Percentiles rank a stretch among this genome's conserved stretches.
Evolutionary conservation across 345 rosid species (phyloP).

Genomic region (Boechera stricta): DNA sequence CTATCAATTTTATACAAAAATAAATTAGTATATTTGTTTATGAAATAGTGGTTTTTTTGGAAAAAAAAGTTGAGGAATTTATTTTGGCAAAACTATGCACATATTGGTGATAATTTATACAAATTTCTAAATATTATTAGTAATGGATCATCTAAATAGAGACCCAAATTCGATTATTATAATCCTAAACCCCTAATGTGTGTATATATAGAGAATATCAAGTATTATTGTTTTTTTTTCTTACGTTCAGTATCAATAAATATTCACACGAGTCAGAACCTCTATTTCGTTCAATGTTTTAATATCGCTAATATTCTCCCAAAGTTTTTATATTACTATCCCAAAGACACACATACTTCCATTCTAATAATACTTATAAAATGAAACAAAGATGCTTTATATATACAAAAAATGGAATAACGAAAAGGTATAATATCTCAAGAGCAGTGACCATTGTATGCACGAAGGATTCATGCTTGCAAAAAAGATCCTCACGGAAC

Average conservation of each 20-base stretch:
- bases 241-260: not conserved
- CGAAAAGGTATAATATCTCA: not conserved
- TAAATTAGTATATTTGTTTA: too few relatives aligned
- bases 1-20: too few relatives aligned
- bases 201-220: not conserved
- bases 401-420: slow-evolving; percentile 18
- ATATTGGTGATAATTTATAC: too few relatives aligned
- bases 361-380: not conserved
- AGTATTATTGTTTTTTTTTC: too few relatives aligned
- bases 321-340: not conserved
- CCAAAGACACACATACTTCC: not conserved
- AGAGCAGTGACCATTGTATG: slow-evolving; percentile 6
- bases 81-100: too few relatives aligned
- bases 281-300: not conserved
- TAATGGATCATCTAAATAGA: too few relatives aligned
- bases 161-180: too few relatives aligned
- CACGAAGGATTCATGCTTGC: slow-evolving; percentile 22
- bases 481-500: slow-evolving; percentile 23
- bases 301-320: not conserved
- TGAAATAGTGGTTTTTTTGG: too few relatives aligned
- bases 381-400: not conserved
- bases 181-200: not conserved
- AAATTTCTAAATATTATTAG: too few relatives aligned
- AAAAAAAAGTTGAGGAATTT: too few relatives aligned
- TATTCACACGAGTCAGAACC: not conserved